Conservation (phyloP, 495 filamentous ascomycete species). For the Tetracladium marchalianum region DNA sequence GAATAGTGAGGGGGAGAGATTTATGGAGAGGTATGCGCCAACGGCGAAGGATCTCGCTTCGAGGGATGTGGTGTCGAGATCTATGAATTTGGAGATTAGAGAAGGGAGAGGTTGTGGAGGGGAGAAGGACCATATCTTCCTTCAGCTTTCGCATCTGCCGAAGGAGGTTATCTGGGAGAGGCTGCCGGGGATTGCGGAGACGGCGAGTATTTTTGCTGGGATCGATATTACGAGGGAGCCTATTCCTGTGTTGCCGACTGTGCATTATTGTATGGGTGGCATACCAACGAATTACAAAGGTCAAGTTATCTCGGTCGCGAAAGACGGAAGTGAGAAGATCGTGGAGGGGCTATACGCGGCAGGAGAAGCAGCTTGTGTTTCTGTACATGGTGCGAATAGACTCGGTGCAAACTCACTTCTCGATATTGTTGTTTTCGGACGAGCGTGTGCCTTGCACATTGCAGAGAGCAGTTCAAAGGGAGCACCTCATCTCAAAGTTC, state of each 20-base stretch:
- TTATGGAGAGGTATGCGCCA: slow-evolving; percentile 98
- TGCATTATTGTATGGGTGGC: slow-evolving; percentile 99
- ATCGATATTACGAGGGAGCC: slow-evolving; percentile 95
- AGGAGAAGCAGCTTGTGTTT: slow-evolving; percentile 94
- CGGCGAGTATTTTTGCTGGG: slow-evolving; percentile 89
- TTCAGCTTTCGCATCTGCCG: slow-evolving; percentile 90
- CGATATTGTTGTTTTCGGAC: slow-evolving; percentile 93
- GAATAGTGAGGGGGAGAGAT: slow-evolving; percentile 94
- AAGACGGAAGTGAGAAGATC: slow-evolving; percentile 76
- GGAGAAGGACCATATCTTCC: slow-evolving; percentile 95
- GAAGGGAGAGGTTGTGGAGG: slow-evolving; percentile 92
- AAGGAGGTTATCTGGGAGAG: slow-evolving; percentile 86
- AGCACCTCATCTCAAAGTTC: slow-evolving; percentile 8
- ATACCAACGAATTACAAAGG: slow-evolving; percentile 96
- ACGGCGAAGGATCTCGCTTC: slow-evolving; percentile 93
- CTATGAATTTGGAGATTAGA: slow-evolving; percentile 95
- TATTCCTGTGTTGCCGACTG: slow-evolving; percentile 92
- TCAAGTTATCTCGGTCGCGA: slow-evolving; percentile 82
- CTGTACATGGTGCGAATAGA: slow-evolving; percentile 95
- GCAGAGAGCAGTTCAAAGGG: slow-evolving; percentile 47
- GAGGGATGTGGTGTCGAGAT: slow-evolving; percentile 89
- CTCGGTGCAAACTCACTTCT: slow-evolving; percentile 96
- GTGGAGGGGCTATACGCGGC: slow-evolving; percentile 93
- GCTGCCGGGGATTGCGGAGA: slow-evolving; percentile 97
- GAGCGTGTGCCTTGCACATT: slow-evolving; percentile 73